Percentiles rank a stretch among this genome's conserved stretches.
Evolutionary conservation across 2,329 filamentous ascomycete species (phyloP).

Genomic region (Calycina herbarum): DNA sequence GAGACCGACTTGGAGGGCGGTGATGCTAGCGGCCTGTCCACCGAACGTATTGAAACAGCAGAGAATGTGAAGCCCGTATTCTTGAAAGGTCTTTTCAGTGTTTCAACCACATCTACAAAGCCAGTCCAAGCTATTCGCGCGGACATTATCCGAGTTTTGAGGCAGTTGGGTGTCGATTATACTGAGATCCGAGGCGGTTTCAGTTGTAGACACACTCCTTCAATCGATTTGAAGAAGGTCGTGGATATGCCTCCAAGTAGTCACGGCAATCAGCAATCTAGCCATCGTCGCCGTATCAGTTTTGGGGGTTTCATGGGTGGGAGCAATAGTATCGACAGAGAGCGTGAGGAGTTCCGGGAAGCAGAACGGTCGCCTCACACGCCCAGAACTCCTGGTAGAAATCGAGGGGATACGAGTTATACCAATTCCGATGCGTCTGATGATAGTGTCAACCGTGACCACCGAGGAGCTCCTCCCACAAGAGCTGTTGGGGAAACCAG

Average conservation of each 20-base stretch:
- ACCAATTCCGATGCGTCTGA: slow-evolving; percentile 86
- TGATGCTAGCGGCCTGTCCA: slow-evolving; percentile 59
- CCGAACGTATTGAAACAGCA: slow-evolving; percentile 62
- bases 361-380: slow-evolving; percentile 53
- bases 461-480: slow-evolving; percentile 49
- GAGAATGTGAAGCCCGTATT: slow-evolving; percentile 92
- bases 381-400: slow-evolving; percentile 46
- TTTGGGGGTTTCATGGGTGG: slow-evolving; percentile 67
- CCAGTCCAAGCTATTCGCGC: slow-evolving; percentile 80
- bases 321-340: slow-evolving; percentile 55
- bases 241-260: slow-evolving; percentile 62
- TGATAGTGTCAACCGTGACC: slow-evolving; percentile 64
- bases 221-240: slow-evolving; percentile 80
- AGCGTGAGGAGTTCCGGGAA: slow-evolving; percentile 71
- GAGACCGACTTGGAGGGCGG: slow-evolving; percentile 83
- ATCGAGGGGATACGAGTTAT: slow-evolving; percentile 66
- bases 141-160: slow-evolving; percentile 88
- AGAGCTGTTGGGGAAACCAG: slow-evolving; percentile 80
- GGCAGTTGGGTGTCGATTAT: slow-evolving; percentile 86
- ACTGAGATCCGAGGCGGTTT: slow-evolving; percentile 93
- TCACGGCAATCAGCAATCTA: slow-evolving; percentile 44
- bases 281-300: slow-evolving; percentile 77
- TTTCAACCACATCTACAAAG: slow-evolving; percentile 93
- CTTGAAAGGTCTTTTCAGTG: slow-evolving; percentile 94
- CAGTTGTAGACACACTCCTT: slow-evolving; percentile 82